A percentile compares a stretch with the other conserved stretches of the same genome.
phyloP scores from a whole-genome alignment of 805 yeast genomes.

The Saccharomycopsis sp. region DNA sequence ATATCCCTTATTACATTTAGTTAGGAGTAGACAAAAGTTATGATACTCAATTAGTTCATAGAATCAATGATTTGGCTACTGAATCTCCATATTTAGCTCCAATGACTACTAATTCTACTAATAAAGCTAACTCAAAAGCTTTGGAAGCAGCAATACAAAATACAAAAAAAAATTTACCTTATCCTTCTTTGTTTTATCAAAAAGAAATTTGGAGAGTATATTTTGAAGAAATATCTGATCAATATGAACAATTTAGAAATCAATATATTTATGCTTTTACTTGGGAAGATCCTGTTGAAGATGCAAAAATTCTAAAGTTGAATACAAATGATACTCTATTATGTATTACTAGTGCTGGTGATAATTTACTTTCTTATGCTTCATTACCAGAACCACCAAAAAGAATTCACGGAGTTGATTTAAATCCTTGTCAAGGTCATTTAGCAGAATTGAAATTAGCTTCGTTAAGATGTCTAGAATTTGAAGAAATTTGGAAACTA shows the following conservation, averaged over 20 bases:
- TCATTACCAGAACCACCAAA: slow-evolving; percentile 61
- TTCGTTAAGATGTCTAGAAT: slow-evolving; percentile 44
- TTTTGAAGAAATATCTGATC: slow-evolving; percentile 60
- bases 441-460: slow-evolving; percentile 72
- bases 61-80: slow-evolving; percentile 63
- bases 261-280: slow-evolving; percentile 83
- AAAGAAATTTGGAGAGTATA: slow-evolving; percentile 69
- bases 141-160: slow-evolving; percentile 66
- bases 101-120: slow-evolving; percentile 13
- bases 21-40: slow-evolving; percentile 57
- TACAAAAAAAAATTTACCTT: slow-evolving; percentile 56
- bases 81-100: slow-evolving; percentile 79
- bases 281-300: slow-evolving; percentile 88
- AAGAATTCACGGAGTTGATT: slow-evolving; percentile 74
- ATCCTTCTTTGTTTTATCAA: slow-evolving; percentile 74
- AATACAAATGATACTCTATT: slow-evolving; percentile 58
- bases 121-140: slow-evolving; percentile 46
- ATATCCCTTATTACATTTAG: slow-evolving; percentile 79
- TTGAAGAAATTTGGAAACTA: slow-evolving; percentile 58
- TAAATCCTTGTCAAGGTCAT: slow-evolving; percentile 77
- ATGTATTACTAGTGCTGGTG: slow-evolving; percentile 84
- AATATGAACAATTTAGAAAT: slow-evolving; percentile 60
- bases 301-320: slow-evolving; percentile 53
- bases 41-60: slow-evolving; percentile 37
- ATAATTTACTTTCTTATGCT: slow-evolving; percentile 68